Evolutionary conservation across 371 early-diverging fungal species (phyloP).

Genomic region (Dinochytrium kinnereticum): DNA sequence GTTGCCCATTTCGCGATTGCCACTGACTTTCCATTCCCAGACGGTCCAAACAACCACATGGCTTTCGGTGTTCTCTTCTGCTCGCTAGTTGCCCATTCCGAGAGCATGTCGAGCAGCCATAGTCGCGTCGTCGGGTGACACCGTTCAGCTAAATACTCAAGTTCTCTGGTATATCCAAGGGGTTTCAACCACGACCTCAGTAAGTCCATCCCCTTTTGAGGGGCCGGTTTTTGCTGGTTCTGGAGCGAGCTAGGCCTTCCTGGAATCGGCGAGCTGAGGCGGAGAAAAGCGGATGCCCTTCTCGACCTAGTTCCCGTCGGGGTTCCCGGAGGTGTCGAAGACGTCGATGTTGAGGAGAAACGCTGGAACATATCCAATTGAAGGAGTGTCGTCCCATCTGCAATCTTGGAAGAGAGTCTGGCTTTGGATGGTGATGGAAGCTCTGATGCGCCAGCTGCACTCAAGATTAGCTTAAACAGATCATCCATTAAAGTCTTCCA

Average conservation of each 20-base stretch:
- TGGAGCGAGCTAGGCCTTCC: neutral
- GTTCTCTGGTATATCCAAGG: constrained; percentile 16
- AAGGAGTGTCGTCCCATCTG: neutral
- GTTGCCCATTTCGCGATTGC: constrained; percentile 8
- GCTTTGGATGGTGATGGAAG: neutral
- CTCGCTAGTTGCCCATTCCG: constrained; percentile 19
- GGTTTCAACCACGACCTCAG: constrained; percentile 27
- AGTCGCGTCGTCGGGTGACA: constrained; percentile 24
- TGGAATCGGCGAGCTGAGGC: neutral
- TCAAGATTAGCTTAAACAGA: neutral
- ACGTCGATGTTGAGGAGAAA: neutral
- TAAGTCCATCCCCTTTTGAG: neutral
- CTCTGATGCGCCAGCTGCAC: neutral
- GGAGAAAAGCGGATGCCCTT: neutral
- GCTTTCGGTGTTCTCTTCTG: neutral
- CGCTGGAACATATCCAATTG: neutral
- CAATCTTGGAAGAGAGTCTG: neutral
- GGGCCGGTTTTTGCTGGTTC: neutral
- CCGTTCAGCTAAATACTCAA: constrained; percentile 12
- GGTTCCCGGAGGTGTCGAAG: constrained; percentile 1
- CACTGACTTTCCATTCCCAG: constrained; percentile 32
- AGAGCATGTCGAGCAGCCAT: constrained; percentile 27
- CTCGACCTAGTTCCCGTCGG: constrained; percentile 2
- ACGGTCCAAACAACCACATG: constrained; percentile 24
- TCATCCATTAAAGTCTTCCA: neutral